A percentile compares a stretch with the other conserved stretches of the same genome.
phyloP scores from a whole-genome alignment of 441 rosid species.

The Adansonia gregorii region DNA sequence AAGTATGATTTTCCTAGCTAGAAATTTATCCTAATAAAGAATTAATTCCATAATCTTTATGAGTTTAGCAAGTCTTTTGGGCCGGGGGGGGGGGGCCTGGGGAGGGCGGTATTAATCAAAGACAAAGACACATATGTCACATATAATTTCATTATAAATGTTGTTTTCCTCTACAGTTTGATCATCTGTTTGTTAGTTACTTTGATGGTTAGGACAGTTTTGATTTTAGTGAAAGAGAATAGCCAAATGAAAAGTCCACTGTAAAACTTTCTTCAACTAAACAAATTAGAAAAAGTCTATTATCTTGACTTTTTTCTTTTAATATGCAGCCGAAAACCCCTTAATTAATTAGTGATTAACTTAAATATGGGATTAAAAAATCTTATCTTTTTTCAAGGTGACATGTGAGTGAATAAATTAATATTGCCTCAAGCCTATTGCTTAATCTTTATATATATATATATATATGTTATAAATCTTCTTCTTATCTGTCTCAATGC shows the following conservation, averaged over 20 bases:
- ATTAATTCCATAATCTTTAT: not conserved
- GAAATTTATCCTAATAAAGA: too few species aligned
- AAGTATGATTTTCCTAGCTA: too few species aligned
- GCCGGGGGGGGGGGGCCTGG: not conserved
- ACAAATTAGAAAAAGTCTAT: conserved; percentile 36
- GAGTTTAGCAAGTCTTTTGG: not conserved
- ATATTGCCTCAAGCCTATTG: not conserved
- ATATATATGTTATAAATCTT: not conserved
- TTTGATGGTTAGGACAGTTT: conserved; percentile 33
- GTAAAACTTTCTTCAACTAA: conserved; percentile 23
- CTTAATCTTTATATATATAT: not conserved
- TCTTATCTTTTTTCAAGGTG: conserved; percentile 27
- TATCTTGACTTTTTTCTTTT: conserved; percentile 30
- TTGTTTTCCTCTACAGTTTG: conserved; percentile 23
- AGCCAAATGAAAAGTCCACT: not conserved
- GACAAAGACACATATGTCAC: conserved; percentile 33
- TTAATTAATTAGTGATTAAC: not conserved
- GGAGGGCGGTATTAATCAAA: not conserved
- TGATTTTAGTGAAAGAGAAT: not conserved
- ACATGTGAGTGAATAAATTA: conserved; percentile 29
- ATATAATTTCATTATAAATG: not conserved
- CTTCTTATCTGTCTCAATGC: conserved; percentile 6
- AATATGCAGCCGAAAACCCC: not conserved
- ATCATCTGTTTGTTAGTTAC: conserved; percentile 31
- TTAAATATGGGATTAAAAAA: conserved; percentile 21